Percentiles rank a stretch among this genome's conserved stretches.
phyloP scores from a whole-genome alignment of 371 early-diverging fungal species.

The Sporodiniella umbellata region DNA sequence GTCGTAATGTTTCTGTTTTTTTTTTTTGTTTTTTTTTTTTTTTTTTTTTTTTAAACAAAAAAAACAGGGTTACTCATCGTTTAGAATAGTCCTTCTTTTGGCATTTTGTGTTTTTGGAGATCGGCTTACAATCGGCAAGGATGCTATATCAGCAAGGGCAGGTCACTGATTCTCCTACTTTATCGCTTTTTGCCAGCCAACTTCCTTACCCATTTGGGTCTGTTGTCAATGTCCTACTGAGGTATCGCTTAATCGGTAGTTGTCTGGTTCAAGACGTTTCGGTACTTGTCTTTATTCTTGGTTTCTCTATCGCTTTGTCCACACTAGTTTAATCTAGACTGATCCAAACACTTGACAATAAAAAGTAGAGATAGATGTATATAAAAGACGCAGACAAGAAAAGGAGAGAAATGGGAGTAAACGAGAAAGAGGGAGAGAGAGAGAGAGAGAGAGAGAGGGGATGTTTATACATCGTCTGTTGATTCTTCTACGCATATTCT shows the following conservation, averaged over 20 bases:
- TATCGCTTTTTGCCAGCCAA: conserved; percentile 43
- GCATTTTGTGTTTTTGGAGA: conserved; percentile 58
- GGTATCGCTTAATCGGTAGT: conserved; percentile 59
- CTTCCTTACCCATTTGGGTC: conserved; percentile 55
- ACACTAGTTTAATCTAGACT: conserved; percentile 4
- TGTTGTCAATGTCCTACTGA: conserved; percentile 45
- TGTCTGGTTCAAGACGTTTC: conserved; percentile 54
- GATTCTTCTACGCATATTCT: no score
- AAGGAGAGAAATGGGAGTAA: no score
- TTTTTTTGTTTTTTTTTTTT: no score
- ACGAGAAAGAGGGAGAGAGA: no score
- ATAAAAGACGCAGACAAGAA: no score
- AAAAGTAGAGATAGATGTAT: no score
- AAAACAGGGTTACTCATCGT: no score
- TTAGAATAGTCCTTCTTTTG: conserved; percentile 62
- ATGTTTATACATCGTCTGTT: no score
- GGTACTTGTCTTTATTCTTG: conserved; percentile 56
- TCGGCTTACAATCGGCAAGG: conserved; percentile 52
- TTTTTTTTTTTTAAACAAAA: no score
- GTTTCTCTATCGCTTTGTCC: conserved; percentile 37
- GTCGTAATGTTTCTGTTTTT: no score
- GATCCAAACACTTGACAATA: no score
- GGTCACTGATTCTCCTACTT: conserved; percentile 39
- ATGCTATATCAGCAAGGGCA: conserved; percentile 51
- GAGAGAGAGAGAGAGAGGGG: no score